Base-by-base conservation (phyloP, 202 grass and related monocot species). In the Bolboschoenoplectus hybrid region DNA sequence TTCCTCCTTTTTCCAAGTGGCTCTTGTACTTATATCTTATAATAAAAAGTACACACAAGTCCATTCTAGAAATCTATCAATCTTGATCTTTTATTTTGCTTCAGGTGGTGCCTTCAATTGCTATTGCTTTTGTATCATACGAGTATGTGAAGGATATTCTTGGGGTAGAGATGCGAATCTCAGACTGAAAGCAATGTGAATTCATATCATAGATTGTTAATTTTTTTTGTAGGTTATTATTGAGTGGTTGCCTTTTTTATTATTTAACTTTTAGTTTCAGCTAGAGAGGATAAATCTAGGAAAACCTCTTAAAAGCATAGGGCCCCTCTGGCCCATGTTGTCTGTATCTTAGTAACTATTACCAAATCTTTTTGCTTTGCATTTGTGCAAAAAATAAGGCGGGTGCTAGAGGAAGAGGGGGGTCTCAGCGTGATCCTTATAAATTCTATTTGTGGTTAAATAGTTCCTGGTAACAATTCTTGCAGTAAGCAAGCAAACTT, bases 101-200 rank as follows among this genome's bases (percentile, higher is more conserved):
- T 87, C 87, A 97, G 93, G 97, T 99, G 72, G 93, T 97, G 72
- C 97, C 93, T 9, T 99, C 93, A 1, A 97, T 99, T 84, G 93
- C 97, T 43, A 94, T 99, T 80, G 97, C 97, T 20, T 99, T 99
- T 80, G 97, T 99, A 11, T 93, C 93, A 4, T 99, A 99, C 3
- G 97, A 99, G 89, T 86, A 45, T 60, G 92, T 99, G 88, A 97
- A 99, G 91, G 93, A 97, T 89, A 83, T 99, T 89, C 90, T 94
- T 91, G 97, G 97, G 83, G 93, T 97, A 88, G 97, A 99, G 85
- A 89, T 97, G 97, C 93, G 93, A 91, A 97, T 97, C 85, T 97
- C 92, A 81, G 97, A 93, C 80, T 99, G 87, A 99, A 26, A 91
- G 81, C 4, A 82, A 36, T 19, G 67, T 70, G 68, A 36, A 56